Conservation (phyloP, 1,139 yeast species). For the Trichomonascaceae sp. region DNA sequence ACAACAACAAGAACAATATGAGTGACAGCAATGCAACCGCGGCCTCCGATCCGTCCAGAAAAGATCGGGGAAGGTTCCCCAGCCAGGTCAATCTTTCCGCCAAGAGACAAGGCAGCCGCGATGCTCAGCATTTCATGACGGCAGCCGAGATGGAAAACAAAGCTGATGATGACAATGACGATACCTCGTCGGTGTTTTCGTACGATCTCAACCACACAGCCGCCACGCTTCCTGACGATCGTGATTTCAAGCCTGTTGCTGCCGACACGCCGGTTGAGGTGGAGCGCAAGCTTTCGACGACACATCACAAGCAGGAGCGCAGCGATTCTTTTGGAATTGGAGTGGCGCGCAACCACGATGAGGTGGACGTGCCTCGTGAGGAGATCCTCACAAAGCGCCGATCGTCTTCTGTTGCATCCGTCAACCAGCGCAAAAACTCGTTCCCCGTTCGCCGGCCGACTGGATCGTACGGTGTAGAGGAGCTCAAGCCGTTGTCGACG, state of each 20-base stretch:
- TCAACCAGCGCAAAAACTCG: slow-evolving; percentile 6
- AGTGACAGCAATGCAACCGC: too few relatives aligned
- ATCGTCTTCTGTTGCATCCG: slow-evolving; percentile 18
- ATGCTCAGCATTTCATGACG: slow-evolving; percentile 8
- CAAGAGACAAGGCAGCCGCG: background rate
- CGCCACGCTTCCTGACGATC: slow-evolving; percentile 22
- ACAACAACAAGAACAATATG: slow-evolving; percentile 5
- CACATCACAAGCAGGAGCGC: slow-evolving; percentile 24
- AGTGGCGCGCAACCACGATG: slow-evolving; percentile 24
- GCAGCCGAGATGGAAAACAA: slow-evolving; percentile 7
- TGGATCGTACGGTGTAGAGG: slow-evolving; percentile 23
- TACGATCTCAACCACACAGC: slow-evolving; percentile 24
- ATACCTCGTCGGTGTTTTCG: slow-evolving; percentile 21
- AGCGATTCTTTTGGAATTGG: slow-evolving; percentile 18
- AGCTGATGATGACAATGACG: slow-evolving; percentile 9
- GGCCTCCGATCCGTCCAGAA: too few relatives aligned
- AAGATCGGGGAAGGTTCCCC: slow-evolving; percentile 18
- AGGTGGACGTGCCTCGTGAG: slow-evolving; percentile 15
- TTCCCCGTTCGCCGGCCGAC: slow-evolving; percentile 19
- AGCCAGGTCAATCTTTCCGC: slow-evolving; percentile 17
- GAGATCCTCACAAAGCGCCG: slow-evolving; percentile 19
- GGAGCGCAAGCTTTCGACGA: slow-evolving; percentile 26
- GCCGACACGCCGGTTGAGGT: slow-evolving; percentile 21
- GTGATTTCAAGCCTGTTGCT: slow-evolving; percentile 23
- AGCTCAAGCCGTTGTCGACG: slow-evolving; percentile 18